Evolutionary conservation across 192 early-diverging fungal genomes (phyloP).

Genomic region (Kickxella alabastrina): DNA sequence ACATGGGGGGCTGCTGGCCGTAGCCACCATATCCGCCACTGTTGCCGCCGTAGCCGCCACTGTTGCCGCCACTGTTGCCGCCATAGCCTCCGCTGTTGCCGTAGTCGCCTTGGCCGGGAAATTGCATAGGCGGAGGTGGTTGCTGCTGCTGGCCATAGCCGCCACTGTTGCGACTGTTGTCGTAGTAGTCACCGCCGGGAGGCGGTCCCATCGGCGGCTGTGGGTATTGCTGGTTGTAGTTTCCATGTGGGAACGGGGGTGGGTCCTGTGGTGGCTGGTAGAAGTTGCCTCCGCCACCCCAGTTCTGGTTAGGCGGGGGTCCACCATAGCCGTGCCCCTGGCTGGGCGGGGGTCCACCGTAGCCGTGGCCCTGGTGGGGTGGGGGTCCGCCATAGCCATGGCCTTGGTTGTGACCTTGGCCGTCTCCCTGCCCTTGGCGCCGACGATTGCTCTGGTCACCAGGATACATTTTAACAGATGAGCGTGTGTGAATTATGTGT

Average conservation of each 20-base stretch:
- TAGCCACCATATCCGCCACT: neutral
- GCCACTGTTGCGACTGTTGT: constrained; percentile 2
- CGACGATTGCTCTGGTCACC: constrained; percentile 23
- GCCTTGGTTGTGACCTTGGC: no score
- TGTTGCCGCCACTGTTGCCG: neutral
- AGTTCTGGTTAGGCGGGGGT: constrained; percentile 14
- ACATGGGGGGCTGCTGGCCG: neutral
- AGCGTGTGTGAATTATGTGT: no score
- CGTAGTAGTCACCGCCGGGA: neutral
- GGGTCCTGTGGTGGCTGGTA: constrained; percentile 22
- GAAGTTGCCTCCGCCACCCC: constrained; percentile 20
- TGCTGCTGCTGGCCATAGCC: constrained; percentile 10
- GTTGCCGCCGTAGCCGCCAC: constrained; percentile 1
- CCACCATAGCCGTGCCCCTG: neutral
- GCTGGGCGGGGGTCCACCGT: no score
- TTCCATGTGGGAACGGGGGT: constrained; percentile 9
- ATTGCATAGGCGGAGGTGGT: neutral
- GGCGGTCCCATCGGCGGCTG: constrained; percentile 7
- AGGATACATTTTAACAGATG: constrained; percentile 37
- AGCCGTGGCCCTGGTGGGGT: constrained; percentile 20
- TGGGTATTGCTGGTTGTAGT: constrained; percentile 1
- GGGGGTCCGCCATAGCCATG: neutral
- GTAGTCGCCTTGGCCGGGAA: neutral
- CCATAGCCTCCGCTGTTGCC: neutral
- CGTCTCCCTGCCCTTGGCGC: neutral